Base-by-base conservation (phyloP, 495 filamentous ascomycete genomes). In the Margaritispora aquatica region DNA sequence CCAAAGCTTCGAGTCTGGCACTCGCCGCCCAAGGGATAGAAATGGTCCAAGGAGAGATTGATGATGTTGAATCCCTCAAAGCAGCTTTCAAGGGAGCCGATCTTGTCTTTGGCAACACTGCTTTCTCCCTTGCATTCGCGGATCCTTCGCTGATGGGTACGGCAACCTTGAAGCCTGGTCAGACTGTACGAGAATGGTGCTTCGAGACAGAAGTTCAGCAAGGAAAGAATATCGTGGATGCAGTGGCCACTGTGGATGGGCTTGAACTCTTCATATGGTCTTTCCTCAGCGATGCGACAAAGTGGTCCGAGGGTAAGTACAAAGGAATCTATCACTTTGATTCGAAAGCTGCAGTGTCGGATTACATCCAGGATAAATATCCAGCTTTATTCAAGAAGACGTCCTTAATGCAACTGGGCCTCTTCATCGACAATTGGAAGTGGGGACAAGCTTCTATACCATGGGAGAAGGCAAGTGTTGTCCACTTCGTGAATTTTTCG, bases 41-140 rank as follows among this genome's bases (percentile, higher is more conserved):
- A 21, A 54, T 84, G 5, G 72, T 80, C 4, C 49, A 70, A 50
- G 78, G 68, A 8, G 73, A 83, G 46, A 68, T 81, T 11, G 66
- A 75, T 52, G 72, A 80, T 44, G 54, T 69, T 26, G 63, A 61
- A 1, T 74, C 75, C 0, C 69, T 85, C 4, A 63, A 64, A 13
- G 29, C 44, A 8, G 82, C 81, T 17, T 77, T 84, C 62, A 31
- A 66, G 15, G 75, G 73, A 27, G 77, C 75, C 1, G 68, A 74
- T 55, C 77, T 70, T 27, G 75, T 84, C 10, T 62, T 62, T 26
- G 70, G 71, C 34, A 76, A 77, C 50, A 84, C 80, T 0, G 79
- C 82, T 50, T 84, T 80, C 69, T 76, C 71, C 71, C 46, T 46
- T 0, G 29, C 64, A 7, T 59, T 70, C 59, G 56, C 58, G 15